Evolutionary conservation across 768 basidiomycete genomes (phyloP).

Genomic region (Galerina marginata): DNA sequence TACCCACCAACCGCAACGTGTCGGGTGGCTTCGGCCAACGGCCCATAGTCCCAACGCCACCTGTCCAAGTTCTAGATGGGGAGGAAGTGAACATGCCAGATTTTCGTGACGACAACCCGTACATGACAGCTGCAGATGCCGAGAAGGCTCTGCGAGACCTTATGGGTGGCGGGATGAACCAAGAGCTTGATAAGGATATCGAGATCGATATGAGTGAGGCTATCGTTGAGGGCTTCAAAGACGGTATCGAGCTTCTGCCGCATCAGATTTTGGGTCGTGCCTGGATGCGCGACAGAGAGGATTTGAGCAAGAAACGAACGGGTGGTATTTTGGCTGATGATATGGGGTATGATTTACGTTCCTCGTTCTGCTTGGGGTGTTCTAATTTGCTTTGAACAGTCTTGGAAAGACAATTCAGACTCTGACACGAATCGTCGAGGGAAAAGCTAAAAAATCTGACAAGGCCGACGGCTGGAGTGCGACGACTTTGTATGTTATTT

Average conservation of each 20-base stretch:
- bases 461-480: conserved; percentile 73
- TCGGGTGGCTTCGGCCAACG: conserved; percentile 17
- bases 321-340: conserved; percentile 95
- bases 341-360: conserved; percentile 66
- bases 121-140: conserved; percentile 58
- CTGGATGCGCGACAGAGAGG: conserved; percentile 91
- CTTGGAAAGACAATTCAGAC: conserved; percentile 94
- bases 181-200: conserved; percentile 51
- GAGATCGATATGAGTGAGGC: conserved; percentile 71
- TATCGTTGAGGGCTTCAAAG: conserved; percentile 76
- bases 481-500: conserved; percentile 64
- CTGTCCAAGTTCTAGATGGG: conserved; percentile 23
- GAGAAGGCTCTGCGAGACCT: conserved; percentile 82
- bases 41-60: conserved; percentile 10
- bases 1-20: conserved; percentile 40
- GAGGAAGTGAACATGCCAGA: conserved; percentile 33
- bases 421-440: conserved; percentile 84
- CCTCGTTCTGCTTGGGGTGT: neutral
- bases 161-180: conserved; percentile 68
- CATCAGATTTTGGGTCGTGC: conserved; percentile 86
- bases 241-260: conserved; percentile 73
- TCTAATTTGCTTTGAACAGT: conserved; percentile 38
- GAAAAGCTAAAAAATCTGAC: conserved; percentile 72
- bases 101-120: conserved; percentile 29
- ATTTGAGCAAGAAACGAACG: conserved; percentile 62